A percentile compares a stretch with the other conserved stretches of the same genome.
Conservation (phyloP, 1,139 yeast genomes). For the Blastobotrys persicus region DNA sequence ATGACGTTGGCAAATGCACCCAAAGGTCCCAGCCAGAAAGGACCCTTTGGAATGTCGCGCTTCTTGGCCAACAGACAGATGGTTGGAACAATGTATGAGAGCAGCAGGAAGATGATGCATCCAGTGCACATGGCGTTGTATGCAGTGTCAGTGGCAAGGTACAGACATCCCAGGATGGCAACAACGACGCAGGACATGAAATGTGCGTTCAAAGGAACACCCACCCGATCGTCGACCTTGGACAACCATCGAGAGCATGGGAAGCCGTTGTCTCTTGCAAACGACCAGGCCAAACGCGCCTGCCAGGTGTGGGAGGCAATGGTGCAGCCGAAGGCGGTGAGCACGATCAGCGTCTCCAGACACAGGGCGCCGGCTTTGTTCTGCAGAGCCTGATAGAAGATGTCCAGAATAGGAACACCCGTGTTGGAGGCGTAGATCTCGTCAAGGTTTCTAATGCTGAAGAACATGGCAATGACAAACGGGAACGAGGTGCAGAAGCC, state of each 20-base stretch:
- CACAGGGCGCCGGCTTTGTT: conserved; percentile 54
- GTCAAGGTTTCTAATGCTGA: conserved; percentile 52
- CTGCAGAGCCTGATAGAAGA: conserved; percentile 57
- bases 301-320: conserved; percentile 74
- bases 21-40: conserved; percentile 59
- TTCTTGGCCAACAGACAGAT: conserved; percentile 48
- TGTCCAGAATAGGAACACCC: conserved; percentile 59
- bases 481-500: conserved; percentile 55
- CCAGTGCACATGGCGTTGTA: conserved; percentile 85
- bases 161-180: conserved; percentile 44
- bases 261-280: conserved; percentile 81
- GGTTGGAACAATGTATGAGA: conserved; percentile 78
- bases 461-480: conserved; percentile 56
- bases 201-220: conserved; percentile 72
- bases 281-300: conserved; percentile 80
- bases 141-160: conserved; percentile 66
- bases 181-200: conserved; percentile 58
- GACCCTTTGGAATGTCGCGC: conserved; percentile 53
- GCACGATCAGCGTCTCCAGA: conserved; percentile 56
- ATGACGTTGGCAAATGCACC: conserved; percentile 64
- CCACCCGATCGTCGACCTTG: conserved; percentile 57
- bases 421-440: conserved; percentile 45
- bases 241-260: conserved; percentile 60
- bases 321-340: conserved; percentile 57
- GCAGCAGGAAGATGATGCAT: conserved; percentile 70